A percentile compares a stretch with the other conserved stretches of the same genome.
Conservation (phyloP, 768 basidiomycete genomes). For the Suillus cothurnatus region DNA sequence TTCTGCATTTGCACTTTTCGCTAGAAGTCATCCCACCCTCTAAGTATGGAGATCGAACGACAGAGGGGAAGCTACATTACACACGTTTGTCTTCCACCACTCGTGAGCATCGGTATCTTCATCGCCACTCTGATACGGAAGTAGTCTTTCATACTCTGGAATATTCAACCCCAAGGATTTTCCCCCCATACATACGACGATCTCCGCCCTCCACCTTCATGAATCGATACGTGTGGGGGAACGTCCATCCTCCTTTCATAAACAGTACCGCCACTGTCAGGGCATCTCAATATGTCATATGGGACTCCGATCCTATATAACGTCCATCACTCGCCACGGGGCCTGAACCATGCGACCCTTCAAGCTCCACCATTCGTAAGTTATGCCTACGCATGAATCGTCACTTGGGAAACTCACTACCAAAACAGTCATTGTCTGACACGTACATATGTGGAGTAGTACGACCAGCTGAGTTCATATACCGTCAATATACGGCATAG, state of each 20-base stretch:
- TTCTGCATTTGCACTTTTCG: neutral
- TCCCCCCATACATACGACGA: neutral
- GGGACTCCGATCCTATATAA: neutral
- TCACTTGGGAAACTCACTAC: neutral
- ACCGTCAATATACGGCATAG: neutral
- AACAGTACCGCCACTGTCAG: conserved; percentile 2
- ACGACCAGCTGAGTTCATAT: neutral
- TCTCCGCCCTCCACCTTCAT: neutral
- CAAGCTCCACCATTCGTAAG: neutral
- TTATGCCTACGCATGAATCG: neutral
- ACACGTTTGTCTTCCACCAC: neutral
- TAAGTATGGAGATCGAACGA: neutral
- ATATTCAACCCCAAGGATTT: neutral
- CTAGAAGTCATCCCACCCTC: neutral
- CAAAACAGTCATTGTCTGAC: neutral
- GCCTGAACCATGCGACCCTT: conserved; percentile 1
- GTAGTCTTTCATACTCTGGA: neutral
- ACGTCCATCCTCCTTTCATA: neutral
- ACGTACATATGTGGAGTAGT: conserved; percentile 5
- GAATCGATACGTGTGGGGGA: neutral
- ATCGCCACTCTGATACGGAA: neutral
- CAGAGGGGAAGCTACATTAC: neutral
- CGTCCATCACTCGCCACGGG: conserved; percentile 1
- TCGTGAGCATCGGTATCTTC: neutral
- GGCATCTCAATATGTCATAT: neutral